phyloP scores from a whole-genome alignment of 2,329 filamentous ascomycete species.

The Neophaeococcomyces aloes region DNA sequence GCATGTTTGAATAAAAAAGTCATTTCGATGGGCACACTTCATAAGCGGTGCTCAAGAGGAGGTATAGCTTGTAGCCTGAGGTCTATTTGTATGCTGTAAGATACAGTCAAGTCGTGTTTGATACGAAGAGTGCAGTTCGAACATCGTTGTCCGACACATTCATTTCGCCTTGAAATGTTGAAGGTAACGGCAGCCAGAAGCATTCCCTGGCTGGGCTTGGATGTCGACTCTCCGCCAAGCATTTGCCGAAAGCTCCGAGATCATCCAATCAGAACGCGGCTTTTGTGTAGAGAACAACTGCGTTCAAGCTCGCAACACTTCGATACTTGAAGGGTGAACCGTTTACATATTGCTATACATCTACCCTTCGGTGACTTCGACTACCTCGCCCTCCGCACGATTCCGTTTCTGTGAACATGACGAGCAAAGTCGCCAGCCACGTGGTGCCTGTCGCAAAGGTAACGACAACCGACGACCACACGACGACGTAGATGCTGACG shows the following conservation, averaged over 20 bases:
- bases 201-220: no score
- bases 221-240: background rate
- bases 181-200: background rate
- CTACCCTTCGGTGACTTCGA: background rate
- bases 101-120: no score
- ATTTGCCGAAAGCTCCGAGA: background rate
- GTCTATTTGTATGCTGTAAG: no score
- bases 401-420: background rate
- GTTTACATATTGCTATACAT: background rate
- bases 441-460: slow-evolving; percentile 8
- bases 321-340: background rate
- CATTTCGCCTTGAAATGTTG: no score
- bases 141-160: no score
- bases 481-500: background rate
- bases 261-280: slow-evolving; percentile 2
- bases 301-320: background rate
- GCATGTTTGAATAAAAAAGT: no score
- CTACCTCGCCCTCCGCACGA: background rate
- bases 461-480: background rate
- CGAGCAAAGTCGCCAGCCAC: slow-evolving; percentile 4
- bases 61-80: no score
- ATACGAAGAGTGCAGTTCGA: no score
- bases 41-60: no score
- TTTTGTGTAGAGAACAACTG: background rate
- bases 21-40: no score